These are phyloP conservation scores for Ballota nigra DNA, from an alignment of 257 asterid species.

Conservation along the genomic window DNA sequence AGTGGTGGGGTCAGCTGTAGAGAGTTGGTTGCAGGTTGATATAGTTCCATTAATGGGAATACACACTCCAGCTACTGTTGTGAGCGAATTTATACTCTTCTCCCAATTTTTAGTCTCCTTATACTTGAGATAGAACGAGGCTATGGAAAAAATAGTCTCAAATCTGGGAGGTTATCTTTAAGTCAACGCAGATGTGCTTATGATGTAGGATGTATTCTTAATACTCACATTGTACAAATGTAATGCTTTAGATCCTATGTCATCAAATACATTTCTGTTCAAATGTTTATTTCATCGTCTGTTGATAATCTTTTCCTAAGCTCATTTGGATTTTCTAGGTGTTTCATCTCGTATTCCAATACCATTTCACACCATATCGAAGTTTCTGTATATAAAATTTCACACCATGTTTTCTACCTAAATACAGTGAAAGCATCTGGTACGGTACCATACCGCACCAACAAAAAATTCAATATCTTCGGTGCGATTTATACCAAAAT, in stretches of 20 bases:
- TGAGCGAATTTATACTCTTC: constrained; percentile 80
- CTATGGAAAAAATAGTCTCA: constrained; percentile 11
- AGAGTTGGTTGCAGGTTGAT: constrained; percentile 93
- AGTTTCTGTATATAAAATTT: too few relatives aligned
- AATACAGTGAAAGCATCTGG: too few relatives aligned
- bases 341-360: too few relatives aligned
- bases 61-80: constrained; percentile 79
- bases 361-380: too few relatives aligned
- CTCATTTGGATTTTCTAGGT: too few relatives aligned
- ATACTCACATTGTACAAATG: constrained; percentile 43
- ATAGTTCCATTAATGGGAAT: constrained; percentile 90
- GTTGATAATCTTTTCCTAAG: background rate
- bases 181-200: constrained; percentile 24
- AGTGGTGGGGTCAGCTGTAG: constrained; percentile 90
- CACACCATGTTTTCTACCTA: too few relatives aligned
- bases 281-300: constrained; percentile 13
- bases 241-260: constrained; percentile 37
- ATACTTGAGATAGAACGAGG: constrained; percentile 57
- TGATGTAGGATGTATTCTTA: constrained; percentile 39
- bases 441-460: too few relatives aligned
- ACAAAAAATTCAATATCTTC: too few relatives aligned
- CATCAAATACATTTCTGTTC: constrained; percentile 32
- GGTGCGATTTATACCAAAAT: too few relatives aligned
- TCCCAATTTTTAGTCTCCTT: constrained; percentile 85
- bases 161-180: constrained; percentile 24